Evolutionary conservation across 2,329 filamentous ascomycete species (phyloP).

Genomic region (Monilinia fructicola): DNA sequence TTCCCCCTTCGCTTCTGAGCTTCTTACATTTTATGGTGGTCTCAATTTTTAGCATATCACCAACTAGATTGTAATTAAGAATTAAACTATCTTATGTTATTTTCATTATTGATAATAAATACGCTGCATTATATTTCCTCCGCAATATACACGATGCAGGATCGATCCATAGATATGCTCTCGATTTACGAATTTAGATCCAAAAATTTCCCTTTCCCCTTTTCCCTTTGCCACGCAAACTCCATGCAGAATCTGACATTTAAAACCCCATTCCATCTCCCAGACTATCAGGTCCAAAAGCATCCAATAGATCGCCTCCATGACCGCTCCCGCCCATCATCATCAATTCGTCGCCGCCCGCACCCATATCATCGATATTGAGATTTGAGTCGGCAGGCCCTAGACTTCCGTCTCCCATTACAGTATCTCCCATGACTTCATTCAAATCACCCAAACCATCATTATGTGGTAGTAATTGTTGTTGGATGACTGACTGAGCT

Average conservation of each 20-base stretch:
- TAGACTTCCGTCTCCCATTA: conserved; percentile 26
- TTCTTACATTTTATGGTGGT: neutral
- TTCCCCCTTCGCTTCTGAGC: neutral
- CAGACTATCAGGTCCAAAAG: conserved; percentile 28
- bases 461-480: conserved; percentile 23
- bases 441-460: conserved; percentile 24
- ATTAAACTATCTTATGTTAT: neutral
- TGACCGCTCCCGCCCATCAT: conserved; percentile 26
- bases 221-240: neutral
- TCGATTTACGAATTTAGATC: neutral
- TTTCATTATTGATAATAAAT: neutral
- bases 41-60: neutral
- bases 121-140: neutral
- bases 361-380: conserved; percentile 21
- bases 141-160: neutral
- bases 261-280: conserved; percentile 34
- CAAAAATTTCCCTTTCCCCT: neutral
- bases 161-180: neutral
- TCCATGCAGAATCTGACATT: neutral
- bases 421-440: conserved; percentile 25
- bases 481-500: conserved; percentile 31
- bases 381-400: conserved; percentile 24
- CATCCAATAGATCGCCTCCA: conserved; percentile 25
- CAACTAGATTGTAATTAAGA: neutral
- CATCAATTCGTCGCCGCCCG: conserved; percentile 30